Percentiles rank a stretch among this genome's conserved stretches.
phyloP scores from a whole-genome alignment of 1,139 yeast genomes.

The Geotrichum fermentans region DNA sequence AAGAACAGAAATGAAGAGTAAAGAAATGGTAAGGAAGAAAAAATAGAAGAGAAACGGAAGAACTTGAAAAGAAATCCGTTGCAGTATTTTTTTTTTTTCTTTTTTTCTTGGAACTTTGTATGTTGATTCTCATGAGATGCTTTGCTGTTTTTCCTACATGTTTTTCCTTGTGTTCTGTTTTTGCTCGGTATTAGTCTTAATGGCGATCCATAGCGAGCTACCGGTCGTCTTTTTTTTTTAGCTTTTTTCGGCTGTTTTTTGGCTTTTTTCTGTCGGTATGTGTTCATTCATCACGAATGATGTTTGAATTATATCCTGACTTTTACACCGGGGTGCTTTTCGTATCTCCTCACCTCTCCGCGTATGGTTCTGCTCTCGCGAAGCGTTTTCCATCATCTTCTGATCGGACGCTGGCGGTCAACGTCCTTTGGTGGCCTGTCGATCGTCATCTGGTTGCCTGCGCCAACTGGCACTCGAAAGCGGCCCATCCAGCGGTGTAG shows the following conservation, averaged over 20 bases:
- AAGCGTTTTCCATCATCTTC: too few relatives aligned
- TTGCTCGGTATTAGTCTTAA: neutral
- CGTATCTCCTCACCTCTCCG: too few relatives aligned
- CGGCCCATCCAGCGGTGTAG: too few relatives aligned
- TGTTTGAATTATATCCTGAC: too few relatives aligned
- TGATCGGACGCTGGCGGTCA: too few relatives aligned
- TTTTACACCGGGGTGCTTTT: too few relatives aligned
- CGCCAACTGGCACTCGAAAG: too few relatives aligned
- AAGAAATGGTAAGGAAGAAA: slow-evolving; percentile 1
- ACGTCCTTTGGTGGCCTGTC: too few relatives aligned
- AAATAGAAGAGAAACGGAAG: neutral
- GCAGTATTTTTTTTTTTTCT: neutral
- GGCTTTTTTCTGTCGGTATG: neutral
- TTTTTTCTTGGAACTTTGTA: neutral
- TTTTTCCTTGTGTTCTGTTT: neutral
- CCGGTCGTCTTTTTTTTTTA: neutral
- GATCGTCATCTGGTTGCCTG: too few relatives aligned
- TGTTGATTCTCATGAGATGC: neutral
- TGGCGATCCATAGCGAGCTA: too few relatives aligned
- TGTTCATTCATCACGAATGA: too few relatives aligned
- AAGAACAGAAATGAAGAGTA: neutral
- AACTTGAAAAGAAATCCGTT: neutral
- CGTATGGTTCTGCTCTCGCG: too few relatives aligned
- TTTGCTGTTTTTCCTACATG: neutral
- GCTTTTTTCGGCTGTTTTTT: neutral